phyloP scores from a whole-genome alignment of 2,329 filamentous ascomycete species.

The Ceratocystiopsis brevicomis region DNA sequence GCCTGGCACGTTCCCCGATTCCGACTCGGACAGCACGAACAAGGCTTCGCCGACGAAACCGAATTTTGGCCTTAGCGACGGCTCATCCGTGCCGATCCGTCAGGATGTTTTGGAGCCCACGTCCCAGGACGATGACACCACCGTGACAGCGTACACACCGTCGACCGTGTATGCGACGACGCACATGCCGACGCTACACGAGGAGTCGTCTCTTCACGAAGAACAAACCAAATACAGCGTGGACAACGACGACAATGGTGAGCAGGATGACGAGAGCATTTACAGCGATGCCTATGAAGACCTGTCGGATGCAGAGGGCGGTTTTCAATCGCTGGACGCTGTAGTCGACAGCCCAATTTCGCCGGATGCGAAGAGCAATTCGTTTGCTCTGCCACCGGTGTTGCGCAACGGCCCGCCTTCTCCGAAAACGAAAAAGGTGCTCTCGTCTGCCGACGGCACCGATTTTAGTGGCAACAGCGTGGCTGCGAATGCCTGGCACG shows the following conservation, averaged over 20 bases:
- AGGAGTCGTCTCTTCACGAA: conserved; percentile 12
- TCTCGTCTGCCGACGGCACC: no score
- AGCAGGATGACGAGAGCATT: conserved; percentile 34
- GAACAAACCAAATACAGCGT: background rate
- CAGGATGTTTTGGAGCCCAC: conserved; percentile 10
- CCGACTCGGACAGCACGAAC: conserved; percentile 12
- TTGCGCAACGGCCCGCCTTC: no score
- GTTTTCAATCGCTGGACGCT: conserved; percentile 55
- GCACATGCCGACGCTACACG: conserved; percentile 13
- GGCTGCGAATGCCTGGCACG: no score
- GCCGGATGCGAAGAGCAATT: no score
- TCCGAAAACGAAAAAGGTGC: no score
- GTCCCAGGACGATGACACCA: conserved; percentile 7
- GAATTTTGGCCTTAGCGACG: background rate
- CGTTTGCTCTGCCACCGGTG: no score
- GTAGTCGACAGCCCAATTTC: conserved; percentile 41
- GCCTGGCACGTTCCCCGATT: conserved; percentile 40
- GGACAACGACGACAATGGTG: conserved; percentile 1
- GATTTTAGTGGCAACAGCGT: no score
- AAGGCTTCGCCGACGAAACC: conserved; percentile 1
- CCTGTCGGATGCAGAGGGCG: conserved; percentile 41
- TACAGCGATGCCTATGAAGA: conserved; percentile 58
- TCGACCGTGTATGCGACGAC: conserved; percentile 11
- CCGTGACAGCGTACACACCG: conserved; percentile 8
- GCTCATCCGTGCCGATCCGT: conserved; percentile 1